A percentile compares a stretch with the other conserved stretches of the same genome.
Conservation (phyloP, 345 rosid species). For the Lumnitzera littorea region DNA sequence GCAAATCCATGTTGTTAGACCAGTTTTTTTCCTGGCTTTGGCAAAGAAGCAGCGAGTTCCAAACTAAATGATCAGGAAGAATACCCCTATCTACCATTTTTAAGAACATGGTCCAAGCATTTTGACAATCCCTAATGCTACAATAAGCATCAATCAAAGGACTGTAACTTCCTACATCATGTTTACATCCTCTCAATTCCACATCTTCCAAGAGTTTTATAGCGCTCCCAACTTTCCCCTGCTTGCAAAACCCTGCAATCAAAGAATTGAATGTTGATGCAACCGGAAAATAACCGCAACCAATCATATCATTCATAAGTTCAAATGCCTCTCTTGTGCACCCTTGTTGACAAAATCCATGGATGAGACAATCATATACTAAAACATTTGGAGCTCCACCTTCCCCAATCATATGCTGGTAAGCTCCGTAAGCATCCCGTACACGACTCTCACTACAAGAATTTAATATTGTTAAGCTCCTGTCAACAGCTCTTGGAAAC, state of each 20-base stretch:
- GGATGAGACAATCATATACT: slow-evolving; percentile 52
- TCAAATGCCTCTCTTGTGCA: slow-evolving; percentile 35
- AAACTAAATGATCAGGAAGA: slow-evolving; percentile 41
- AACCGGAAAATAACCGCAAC: slow-evolving; percentile 32
- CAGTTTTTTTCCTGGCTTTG: slow-evolving; percentile 31
- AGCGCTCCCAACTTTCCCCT: slow-evolving; percentile 45
- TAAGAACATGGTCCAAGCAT: slow-evolving; percentile 29
- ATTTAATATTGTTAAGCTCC: slow-evolving; percentile 47
- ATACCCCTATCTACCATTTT: slow-evolving; percentile 56
- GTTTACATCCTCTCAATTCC: slow-evolving; percentile 46
- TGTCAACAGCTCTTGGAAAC: slow-evolving; percentile 61
- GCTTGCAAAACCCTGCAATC: slow-evolving; percentile 45
- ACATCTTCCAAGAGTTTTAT: slow-evolving; percentile 57
- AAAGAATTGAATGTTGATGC: slow-evolving; percentile 50
- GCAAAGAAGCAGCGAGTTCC: slow-evolving; percentile 48
- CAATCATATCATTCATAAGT: slow-evolving; percentile 53
- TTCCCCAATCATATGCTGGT: slow-evolving; percentile 42
- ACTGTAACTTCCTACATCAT: slow-evolving; percentile 37
- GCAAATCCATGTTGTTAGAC: slow-evolving; percentile 10
- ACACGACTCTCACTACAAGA: slow-evolving; percentile 43
- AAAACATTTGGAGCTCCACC: slow-evolving; percentile 45
- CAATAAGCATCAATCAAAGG: slow-evolving; percentile 38
- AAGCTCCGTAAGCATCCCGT: slow-evolving; percentile 40
- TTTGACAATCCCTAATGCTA: slow-evolving; percentile 32
- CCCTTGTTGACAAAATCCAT: slow-evolving; percentile 42